Conservation (phyloP, 2,329 filamentous ascomycete genomes). For the Paraphaeosphaeria sporulosa region DNA sequence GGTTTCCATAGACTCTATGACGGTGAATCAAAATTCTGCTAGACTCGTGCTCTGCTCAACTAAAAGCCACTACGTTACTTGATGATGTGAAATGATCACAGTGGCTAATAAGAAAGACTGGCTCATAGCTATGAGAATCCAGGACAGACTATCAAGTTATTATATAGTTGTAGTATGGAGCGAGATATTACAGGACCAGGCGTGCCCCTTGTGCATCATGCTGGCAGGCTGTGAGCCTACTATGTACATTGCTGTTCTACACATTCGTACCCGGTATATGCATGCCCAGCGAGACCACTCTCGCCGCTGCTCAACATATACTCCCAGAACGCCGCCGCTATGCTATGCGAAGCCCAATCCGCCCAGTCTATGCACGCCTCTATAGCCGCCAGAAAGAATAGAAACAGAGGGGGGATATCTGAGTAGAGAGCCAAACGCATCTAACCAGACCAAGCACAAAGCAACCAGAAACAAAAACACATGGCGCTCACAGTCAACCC, state of each 20-base stretch:
- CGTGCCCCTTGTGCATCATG: too few relatives aligned
- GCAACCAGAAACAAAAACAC: not conserved
- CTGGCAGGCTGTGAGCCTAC: not conserved
- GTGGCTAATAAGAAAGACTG: too few relatives aligned
- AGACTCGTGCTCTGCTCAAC: not conserved
- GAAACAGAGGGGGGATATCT: slow-evolving; percentile 24
- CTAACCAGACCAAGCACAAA: slow-evolving; percentile 12
- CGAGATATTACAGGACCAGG: too few relatives aligned
- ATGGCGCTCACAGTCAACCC: not conserved
- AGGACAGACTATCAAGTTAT: too few relatives aligned
- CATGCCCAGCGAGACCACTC: not conserved
- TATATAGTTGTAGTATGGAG: too few relatives aligned
- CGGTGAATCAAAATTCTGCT: not conserved
- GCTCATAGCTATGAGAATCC: too few relatives aligned
- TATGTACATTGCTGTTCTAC: not conserved
- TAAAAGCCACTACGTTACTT: not conserved
- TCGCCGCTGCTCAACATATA: not conserved
- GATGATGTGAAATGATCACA: too few relatives aligned
- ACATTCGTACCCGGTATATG: not conserved
- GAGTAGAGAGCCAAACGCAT: slow-evolving; percentile 28
- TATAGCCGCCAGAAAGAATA: slow-evolving; percentile 3
- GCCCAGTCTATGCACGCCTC: slow-evolving; percentile 11
- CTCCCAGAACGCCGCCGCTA: slow-evolving; percentile 22
- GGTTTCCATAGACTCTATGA: not conserved
- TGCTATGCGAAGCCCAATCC: slow-evolving; percentile 11